A percentile compares a stretch with the other conserved stretches of the same genome.
These are phyloP conservation scores for Linanthus parryae DNA, from an alignment of 148 eudicot species.

Conservation along the genomic window DNA sequence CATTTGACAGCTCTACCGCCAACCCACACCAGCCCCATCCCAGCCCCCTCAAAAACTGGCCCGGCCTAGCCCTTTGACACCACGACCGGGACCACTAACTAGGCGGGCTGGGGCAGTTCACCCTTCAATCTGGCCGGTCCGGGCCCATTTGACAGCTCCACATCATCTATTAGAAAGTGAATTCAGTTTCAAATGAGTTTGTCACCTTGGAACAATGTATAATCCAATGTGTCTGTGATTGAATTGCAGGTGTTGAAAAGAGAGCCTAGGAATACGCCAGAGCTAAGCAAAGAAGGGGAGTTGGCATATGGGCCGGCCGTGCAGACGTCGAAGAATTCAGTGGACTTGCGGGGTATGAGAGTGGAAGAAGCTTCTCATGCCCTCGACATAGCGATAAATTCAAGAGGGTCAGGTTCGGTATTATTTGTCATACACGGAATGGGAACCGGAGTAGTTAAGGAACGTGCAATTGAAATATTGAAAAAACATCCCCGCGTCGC, in stretches of 20 bases:
- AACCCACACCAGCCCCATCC: too few species aligned
- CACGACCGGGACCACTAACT: too few species aligned
- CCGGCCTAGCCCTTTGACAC: too few species aligned
- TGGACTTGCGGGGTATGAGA: slow-evolving; percentile 85
- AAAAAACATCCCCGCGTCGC: slow-evolving; percentile 62
- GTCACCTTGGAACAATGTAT: neutral
- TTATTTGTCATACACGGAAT: slow-evolving; percentile 75
- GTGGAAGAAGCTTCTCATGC: slow-evolving; percentile 68
- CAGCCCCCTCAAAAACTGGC: too few species aligned
- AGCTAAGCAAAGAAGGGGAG: slow-evolving; percentile 26
- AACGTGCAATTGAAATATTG: slow-evolving; percentile 46
- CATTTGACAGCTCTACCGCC: too few species aligned
- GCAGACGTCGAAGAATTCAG: slow-evolving; percentile 78
- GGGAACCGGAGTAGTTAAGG: slow-evolving; percentile 87
- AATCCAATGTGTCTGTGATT: slow-evolving; percentile 3
- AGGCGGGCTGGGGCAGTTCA: too few species aligned
- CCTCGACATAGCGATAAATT: slow-evolving; percentile 60
- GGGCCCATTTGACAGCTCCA: too few species aligned
- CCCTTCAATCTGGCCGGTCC: too few species aligned
- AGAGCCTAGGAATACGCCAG: slow-evolving; percentile 21
- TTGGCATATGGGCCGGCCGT: slow-evolving; percentile 52
- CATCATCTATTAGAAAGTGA: too few species aligned
- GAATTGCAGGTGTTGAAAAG: slow-evolving; percentile 32
- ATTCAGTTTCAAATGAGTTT: neutral
- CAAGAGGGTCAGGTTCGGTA: slow-evolving; percentile 57